These are phyloP conservation scores for Fraxinus anomala DNA, from an alignment of 257 asterid genomes.

Conservation along the genomic window DNA sequence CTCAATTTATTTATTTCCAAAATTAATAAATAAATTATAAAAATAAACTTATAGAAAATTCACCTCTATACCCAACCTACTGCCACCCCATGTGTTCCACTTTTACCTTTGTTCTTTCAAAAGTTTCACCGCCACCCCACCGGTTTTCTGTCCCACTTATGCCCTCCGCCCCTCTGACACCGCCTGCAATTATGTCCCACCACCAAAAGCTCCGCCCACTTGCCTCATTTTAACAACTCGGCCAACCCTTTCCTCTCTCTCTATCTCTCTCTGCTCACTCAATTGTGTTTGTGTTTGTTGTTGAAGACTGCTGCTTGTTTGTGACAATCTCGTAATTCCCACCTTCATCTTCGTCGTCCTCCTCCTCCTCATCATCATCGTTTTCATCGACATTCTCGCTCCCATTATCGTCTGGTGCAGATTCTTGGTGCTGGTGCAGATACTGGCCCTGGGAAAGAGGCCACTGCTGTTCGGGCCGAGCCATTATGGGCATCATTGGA, in stretches of 20 bases:
- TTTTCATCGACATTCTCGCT: conserved; percentile 35
- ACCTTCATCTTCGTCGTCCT: conserved; percentile 51
- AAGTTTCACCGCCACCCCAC: conserved; percentile 37
- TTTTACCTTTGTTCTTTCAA: conserved; percentile 15
- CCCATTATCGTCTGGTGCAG: conserved; percentile 38
- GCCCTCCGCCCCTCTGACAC: conserved; percentile 44
- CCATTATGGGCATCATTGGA: conserved; percentile 75
- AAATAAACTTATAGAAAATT: conserved; percentile 32
- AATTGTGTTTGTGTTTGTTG: conserved; percentile 34
- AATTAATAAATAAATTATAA: conserved; percentile 53
- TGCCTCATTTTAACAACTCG: conserved; percentile 29
- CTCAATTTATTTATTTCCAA: conserved; percentile 46
- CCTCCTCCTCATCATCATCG: conserved; percentile 37
- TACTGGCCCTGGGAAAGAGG: conserved; percentile 46
- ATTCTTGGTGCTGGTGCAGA: conserved; percentile 26
- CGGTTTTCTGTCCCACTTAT: conserved; percentile 31
- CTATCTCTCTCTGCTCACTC: conserved; percentile 5
- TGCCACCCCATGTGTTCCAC: conserved; percentile 10
- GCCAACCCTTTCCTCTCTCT: neutral
- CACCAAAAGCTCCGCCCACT: conserved; percentile 29
- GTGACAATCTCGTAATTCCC: conserved; percentile 66
- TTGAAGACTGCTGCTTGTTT: conserved; percentile 54
- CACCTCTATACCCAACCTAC: conserved; percentile 26
- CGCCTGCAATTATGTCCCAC: conserved; percentile 37
- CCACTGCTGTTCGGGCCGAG: conserved; percentile 93